Percentiles rank a stretch among this genome's conserved stretches.
phyloP scores from a whole-genome alignment of 208 protist genomes.

The Leishmania martiniquensis region DNA sequence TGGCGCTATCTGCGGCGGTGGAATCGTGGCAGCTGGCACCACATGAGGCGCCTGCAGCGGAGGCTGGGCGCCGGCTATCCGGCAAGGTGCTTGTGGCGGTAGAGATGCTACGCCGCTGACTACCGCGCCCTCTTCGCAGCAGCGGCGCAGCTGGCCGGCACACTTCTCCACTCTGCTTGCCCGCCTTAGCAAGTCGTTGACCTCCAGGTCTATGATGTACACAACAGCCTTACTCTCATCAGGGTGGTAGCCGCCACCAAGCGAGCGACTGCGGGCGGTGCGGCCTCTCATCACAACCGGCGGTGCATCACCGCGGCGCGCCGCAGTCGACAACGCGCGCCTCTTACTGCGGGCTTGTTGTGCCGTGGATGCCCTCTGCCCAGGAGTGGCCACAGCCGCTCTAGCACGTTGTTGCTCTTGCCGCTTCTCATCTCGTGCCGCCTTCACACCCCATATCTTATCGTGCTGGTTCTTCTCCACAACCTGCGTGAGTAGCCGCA shows the following conservation, averaged over 20 bases:
- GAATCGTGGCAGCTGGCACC: not conserved
- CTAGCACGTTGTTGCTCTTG: slow-evolving; percentile 49
- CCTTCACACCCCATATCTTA: slow-evolving; percentile 62
- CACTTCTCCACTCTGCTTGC: slow-evolving; percentile 35
- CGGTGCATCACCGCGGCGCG: not conserved
- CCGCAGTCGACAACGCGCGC: not conserved
- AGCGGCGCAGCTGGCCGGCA: slow-evolving; percentile 37
- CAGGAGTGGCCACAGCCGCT: slow-evolving; percentile 2
- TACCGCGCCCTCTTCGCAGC: slow-evolving; percentile 46
- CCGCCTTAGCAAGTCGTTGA: slow-evolving; percentile 40
- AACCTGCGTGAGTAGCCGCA: slow-evolving; percentile 69
- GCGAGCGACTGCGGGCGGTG: slow-evolving; percentile 26
- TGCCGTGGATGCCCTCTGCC: not conserved
- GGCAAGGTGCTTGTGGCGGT: not conserved
- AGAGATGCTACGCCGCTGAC: not conserved
- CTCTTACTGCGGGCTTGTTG: not conserved
- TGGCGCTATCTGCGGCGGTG: not conserved
- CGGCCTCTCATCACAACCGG: not conserved
- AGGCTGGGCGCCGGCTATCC: not conserved
- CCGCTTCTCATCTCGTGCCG: slow-evolving; percentile 34
- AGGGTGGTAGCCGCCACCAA: slow-evolving; percentile 64
- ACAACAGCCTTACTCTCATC: slow-evolving; percentile 55
- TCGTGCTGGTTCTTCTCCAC: slow-evolving; percentile 71
- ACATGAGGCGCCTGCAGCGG: not conserved
- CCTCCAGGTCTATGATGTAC: slow-evolving; percentile 51